Evolutionary conservation across 1,284 basidiomycete genomes (phyloP).

Genomic region (Ceratobasidium sp.): DNA sequence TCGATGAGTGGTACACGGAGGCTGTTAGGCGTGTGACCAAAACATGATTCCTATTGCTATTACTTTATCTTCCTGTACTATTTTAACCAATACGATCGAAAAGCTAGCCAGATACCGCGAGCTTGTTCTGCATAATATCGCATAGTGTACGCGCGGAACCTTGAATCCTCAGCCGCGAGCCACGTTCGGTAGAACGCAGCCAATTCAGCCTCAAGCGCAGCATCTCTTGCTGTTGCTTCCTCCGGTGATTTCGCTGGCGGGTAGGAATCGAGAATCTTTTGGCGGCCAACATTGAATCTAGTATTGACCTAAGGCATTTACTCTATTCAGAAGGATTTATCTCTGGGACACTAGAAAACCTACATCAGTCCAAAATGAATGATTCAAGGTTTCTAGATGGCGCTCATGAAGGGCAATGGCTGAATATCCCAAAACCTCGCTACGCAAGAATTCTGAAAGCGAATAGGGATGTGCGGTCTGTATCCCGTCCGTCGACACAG

Average conservation of each 20-base stretch:
- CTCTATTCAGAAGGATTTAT: background rate
- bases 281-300: constrained; percentile 71
- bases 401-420: constrained; percentile 24
- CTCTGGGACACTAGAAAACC: constrained; percentile 47
- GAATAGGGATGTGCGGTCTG: constrained; percentile 69
- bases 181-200: constrained; percentile 74
- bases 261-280: constrained; percentile 63
- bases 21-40: constrained; percentile 19
- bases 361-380: constrained; percentile 78
- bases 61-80: constrained; percentile 13
- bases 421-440: constrained; percentile 46
- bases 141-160: constrained; percentile 63
- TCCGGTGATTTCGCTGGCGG: constrained; percentile 59
- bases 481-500: background rate
- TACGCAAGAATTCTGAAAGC: constrained; percentile 66
- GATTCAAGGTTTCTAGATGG: constrained; percentile 72
- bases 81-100: constrained; percentile 30
- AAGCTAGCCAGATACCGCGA: constrained; percentile 36
- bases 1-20: constrained; percentile 35
- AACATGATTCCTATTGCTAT: background rate
- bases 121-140: constrained; percentile 29
- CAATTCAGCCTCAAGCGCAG: constrained; percentile 60
- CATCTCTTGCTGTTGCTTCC: constrained; percentile 51
- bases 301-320: constrained; percentile 64
- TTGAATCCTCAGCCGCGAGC: constrained; percentile 67